Percentiles rank a stretch among this genome's conserved stretches.
These are phyloP conservation scores for Apiospora koreana DNA, from an alignment of 2,329 filamentous ascomycete species.

Conservation along the genomic window DNA sequence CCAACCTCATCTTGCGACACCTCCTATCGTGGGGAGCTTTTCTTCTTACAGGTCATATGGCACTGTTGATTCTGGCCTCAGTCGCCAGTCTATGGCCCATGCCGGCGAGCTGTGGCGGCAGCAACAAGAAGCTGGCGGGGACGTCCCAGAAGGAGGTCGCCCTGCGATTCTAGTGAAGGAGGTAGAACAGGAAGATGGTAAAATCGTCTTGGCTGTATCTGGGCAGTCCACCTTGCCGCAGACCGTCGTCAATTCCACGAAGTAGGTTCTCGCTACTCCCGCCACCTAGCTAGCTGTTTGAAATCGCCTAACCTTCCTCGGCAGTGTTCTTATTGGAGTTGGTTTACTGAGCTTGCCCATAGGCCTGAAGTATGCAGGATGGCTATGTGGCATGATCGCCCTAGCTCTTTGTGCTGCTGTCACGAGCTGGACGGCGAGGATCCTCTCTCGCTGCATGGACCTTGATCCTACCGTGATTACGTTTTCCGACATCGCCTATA, in stretches of 20 bases:
- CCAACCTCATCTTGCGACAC: conserved; percentile 64
- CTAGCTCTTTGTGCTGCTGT: conserved; percentile 72
- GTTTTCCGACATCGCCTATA: conserved; percentile 90
- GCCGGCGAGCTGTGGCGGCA: conserved; percentile 54
- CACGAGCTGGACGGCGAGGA: conserved; percentile 82
- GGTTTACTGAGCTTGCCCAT: conserved; percentile 87
- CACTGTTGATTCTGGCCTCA: conserved; percentile 47
- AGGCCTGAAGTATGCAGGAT: conserved; percentile 84
- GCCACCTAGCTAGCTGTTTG: not conserved
- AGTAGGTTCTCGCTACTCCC: conserved; percentile 41
- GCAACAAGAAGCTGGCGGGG: conserved; percentile 51
- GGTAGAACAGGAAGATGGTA: conserved; percentile 79
- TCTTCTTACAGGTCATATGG: conserved; percentile 58
- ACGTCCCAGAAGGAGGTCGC: conserved; percentile 56
- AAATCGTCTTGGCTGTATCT: conserved; percentile 79
- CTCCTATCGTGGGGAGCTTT: conserved; percentile 73
- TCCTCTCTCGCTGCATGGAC: conserved; percentile 87
- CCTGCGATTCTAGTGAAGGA: conserved; percentile 85
- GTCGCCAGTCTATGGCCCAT: conserved; percentile 50
- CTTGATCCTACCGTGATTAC: conserved; percentile 84
- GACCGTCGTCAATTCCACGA: conserved; percentile 95
- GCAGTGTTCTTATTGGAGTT: conserved; percentile 78
- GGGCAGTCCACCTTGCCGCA: conserved; percentile 95
- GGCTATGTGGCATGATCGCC: conserved; percentile 79
- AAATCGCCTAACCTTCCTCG: conserved; percentile 12